Base-by-base conservation (phyloP, 768 basidiomycete species). In the Naganishia friedmannii region DNA sequence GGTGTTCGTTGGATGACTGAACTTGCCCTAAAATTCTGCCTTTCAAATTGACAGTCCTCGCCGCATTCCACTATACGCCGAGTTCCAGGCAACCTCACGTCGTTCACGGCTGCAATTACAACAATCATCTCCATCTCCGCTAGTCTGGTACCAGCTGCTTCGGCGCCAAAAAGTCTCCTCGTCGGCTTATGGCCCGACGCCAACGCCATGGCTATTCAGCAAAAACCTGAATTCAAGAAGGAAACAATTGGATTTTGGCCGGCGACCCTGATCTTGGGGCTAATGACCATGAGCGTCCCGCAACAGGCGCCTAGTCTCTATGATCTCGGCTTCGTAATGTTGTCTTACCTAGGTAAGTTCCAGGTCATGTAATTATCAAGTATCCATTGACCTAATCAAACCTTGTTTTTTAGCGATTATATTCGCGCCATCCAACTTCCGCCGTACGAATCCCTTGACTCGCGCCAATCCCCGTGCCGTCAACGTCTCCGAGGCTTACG, bases 241-340 rank as follows among this genome's bases (percentile, higher is more conserved):
- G 60, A 63, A 29, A 63, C 2, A 45, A 63, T 63, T 3, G 60
- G 42, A 17, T 63, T 63, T 29, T 63, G 60, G 60, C 60, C 60
- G 3, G 42, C 23, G 23, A 45, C 39, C 28, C n/a, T 45, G 23
- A 45, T 63, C 15, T 13, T 26, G 32, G 39, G 17, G n/a, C 26
- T 63, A 23, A 63, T 63, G 39, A 45, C 60, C 23, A 63, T 63
- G 60, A 63, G 60, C 39, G 60, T 63, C 2, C 60, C 60, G 21
- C 34, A 63, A 17, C 60, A 63, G 42, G 60, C 60, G 28, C 60
- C 60, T 8, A n/a, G 26, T 26, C 39, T 46, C 13, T 45, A 42
- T n/a, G 60, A 63, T 45, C 28, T 63, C 15, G 60, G 37, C 8
- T 63, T 63, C 28, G 60, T 63, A 8, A 42, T 45, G 12, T 1